Evolutionary conservation across 2,329 filamentous ascomycete species (phyloP).

Genomic region (Xylaria arbuscula): DNA sequence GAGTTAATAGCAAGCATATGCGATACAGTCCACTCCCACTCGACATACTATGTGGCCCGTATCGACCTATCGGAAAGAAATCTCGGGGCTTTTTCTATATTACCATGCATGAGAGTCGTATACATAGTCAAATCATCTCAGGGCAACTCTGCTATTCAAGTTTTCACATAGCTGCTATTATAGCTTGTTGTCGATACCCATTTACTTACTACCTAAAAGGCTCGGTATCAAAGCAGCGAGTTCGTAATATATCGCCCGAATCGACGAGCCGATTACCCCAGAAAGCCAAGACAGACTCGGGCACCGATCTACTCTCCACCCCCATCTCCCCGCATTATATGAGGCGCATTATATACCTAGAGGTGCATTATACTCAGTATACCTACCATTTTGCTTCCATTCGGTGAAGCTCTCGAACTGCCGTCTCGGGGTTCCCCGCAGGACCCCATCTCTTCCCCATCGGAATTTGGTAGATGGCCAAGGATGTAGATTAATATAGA

Average conservation of each 20-base stretch:
- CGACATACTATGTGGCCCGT: background rate
- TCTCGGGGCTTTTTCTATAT: background rate
- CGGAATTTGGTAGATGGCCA: background rate
- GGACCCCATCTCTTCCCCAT: conserved; percentile 6
- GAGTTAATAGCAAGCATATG: no score
- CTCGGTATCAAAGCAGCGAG: background rate
- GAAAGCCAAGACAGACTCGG: conserved; percentile 16
- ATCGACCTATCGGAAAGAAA: background rate
- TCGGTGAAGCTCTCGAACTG: conserved; percentile 20
- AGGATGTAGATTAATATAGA: background rate
- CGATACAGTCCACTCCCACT: no score
- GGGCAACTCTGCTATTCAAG: background rate
- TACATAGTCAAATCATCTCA: background rate
- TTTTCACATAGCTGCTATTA: background rate
- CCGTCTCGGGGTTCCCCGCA: conserved; percentile 30
- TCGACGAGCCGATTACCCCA: background rate
- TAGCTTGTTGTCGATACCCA: background rate
- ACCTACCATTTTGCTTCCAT: background rate
- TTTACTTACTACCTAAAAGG: background rate
- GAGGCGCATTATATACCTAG: background rate
- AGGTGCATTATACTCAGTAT: no score
- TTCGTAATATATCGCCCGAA: background rate
- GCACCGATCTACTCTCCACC: conserved; percentile 1
- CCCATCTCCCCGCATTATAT: conserved; percentile 20
- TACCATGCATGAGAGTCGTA: background rate